phyloP scores from a whole-genome alignment of 2,329 filamentous ascomycete species.

The Lecanicillium sp. region DNA sequence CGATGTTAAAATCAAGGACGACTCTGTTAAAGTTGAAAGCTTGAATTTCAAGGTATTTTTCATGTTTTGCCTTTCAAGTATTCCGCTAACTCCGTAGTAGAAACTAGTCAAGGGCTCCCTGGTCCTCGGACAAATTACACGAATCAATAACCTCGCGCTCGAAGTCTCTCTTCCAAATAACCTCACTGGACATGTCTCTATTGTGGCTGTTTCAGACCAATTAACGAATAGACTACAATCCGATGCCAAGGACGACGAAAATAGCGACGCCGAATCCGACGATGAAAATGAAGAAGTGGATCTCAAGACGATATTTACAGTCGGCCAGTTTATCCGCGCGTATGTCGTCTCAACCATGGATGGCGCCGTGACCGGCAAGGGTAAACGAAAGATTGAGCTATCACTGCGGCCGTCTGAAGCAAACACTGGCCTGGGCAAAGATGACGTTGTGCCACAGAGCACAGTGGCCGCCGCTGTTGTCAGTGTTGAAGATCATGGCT shows the following conservation, averaged over 20 bases:
- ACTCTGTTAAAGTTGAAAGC: conserved; percentile 68
- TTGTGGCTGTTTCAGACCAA: conserved; percentile 81
- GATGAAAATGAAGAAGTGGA: conserved; percentile 57
- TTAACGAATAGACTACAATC: conserved; percentile 71
- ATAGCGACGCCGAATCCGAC: conserved; percentile 41
- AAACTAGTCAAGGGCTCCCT: conserved; percentile 78
- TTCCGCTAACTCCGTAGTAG: conserved; percentile 32
- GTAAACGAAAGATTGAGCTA: conserved; percentile 77
- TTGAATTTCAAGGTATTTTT: conserved; percentile 72
- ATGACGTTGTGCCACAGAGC: conserved; percentile 65
- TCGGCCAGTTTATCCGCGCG: conserved; percentile 84
- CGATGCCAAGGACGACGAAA: conserved; percentile 43
- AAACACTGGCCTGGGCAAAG: conserved; percentile 65
- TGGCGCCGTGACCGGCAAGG: conserved; percentile 51
- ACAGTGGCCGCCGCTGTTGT: conserved; percentile 80
- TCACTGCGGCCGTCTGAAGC: conserved; percentile 71
- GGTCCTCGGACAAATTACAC: conserved; percentile 76
- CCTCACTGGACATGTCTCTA: conserved; percentile 77
- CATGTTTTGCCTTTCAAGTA: not conserved
- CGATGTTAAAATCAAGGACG: conserved; percentile 35
- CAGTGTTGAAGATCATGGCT: conserved; percentile 93
- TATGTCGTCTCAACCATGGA: conserved; percentile 73
- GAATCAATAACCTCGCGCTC: conserved; percentile 72
- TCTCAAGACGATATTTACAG: conserved; percentile 63
- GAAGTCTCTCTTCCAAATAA: conserved; percentile 86